Evolutionary conservation across 495 filamentous ascomycete species (phyloP), one percentile per base, ranked within the genome.

Genomic region (Entonaema liquescens): DNA sequence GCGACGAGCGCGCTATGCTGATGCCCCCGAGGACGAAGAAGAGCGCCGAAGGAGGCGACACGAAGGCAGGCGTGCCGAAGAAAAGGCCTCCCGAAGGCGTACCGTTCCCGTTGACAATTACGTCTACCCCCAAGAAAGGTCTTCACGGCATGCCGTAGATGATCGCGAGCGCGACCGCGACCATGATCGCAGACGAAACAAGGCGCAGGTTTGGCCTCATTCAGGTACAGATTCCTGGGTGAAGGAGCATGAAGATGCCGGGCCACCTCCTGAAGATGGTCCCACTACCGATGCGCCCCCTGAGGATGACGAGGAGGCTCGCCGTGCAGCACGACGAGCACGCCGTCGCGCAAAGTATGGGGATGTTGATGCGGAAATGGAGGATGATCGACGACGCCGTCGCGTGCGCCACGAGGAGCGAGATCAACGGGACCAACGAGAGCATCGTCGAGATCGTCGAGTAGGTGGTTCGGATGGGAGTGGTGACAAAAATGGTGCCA

Each of bases 181-280:
- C 21, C 42, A n/a, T 29, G 50, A 53, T 25, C 75, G 81, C 21
- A 79, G 77, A 31, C 71, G 60, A 75, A 75, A 44, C 64, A 80
- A 78, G 65, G 72, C 69, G 62, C 31, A 75, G 2, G 79, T 59
- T 15, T 87, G 85, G 86, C 84, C 85, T 5, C 84, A 86, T 64
- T 85, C 83, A 36, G 85, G 85, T 13, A 88, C 86, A 9, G 82
- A 83, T 42, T 87, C 85, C 3, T 88, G 86, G 86, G 86, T 87
- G 11, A 86, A 86, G 74, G 86, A 88, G n/a, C 84, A 87, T 70
- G 84, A 84, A 1, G 86, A 88, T 59, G 83, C 84, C 5, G 85
- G 85, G 2, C 85, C 84, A 4, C 85, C 85, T 21, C 84, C 84
- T 1, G 79, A 79, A 5, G 73, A 76, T 40, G 72, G 74, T 2